Evolutionary conservation across 108 stramenopile genomes (phyloP).

Genomic region (Fistulifera solaris): DNA sequence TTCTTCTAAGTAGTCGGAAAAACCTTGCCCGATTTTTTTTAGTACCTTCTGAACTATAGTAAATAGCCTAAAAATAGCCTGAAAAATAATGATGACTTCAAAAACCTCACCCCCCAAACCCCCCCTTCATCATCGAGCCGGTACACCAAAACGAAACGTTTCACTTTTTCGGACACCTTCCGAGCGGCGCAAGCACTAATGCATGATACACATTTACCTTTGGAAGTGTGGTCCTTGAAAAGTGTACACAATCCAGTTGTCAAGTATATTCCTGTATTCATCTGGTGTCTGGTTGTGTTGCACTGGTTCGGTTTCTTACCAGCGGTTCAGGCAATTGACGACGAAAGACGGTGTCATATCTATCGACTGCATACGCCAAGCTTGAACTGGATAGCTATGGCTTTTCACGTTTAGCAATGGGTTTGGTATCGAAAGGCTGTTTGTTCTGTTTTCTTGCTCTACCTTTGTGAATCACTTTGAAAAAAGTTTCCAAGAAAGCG

Average conservation of each 20-base stretch:
- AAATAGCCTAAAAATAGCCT: no score
- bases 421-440: slow-evolving; percentile 84
- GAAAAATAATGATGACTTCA: no score
- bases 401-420: slow-evolving; percentile 68
- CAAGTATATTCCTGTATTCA: slow-evolving; percentile 39
- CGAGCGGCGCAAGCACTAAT: slow-evolving; percentile 37
- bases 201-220: slow-evolving; percentile 13
- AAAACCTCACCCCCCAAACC: neutral
- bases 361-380: slow-evolving; percentile 26
- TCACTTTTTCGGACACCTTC: slow-evolving; percentile 57
- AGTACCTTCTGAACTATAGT: no score
- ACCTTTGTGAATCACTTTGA: slow-evolving; percentile 52
- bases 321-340: neutral
- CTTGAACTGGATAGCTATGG: slow-evolving; percentile 71
- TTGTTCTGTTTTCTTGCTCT: slow-evolving; percentile 72
- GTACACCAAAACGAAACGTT: no score
- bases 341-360: slow-evolving; percentile 2
- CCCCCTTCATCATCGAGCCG: neutral
- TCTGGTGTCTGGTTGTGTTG: slow-evolving; percentile 28
- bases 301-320: slow-evolving; percentile 11
- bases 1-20: no score
- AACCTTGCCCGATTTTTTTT: no score
- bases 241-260: slow-evolving; percentile 29
- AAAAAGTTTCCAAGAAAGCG: neutral
- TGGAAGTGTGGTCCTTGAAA: slow-evolving; percentile 11